phyloP scores from a whole-genome alignment of 164 flowering plant genomes.

The Protea cynaroides region DNA sequence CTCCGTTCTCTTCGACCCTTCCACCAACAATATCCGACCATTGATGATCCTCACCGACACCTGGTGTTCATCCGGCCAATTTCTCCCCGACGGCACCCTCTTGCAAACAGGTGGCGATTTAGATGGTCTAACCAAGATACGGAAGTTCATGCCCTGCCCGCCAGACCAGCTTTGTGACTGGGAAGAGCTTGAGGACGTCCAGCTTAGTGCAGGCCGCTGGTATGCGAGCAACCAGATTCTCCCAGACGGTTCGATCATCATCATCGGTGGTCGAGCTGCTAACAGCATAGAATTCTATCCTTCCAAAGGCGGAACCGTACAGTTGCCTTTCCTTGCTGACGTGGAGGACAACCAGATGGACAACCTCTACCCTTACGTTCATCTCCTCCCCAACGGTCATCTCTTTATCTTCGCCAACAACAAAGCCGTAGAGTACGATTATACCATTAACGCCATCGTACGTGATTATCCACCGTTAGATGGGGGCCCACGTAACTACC shows the following conservation, averaged over 20 bases:
- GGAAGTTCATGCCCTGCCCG: conserved; percentile 43
- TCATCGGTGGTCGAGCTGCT: conserved; percentile 34
- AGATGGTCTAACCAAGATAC: conserved; percentile 53
- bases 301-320: conserved; percentile 30
- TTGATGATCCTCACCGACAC: conserved; percentile 78
- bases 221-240: conserved; percentile 46
- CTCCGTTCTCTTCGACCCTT: conserved; percentile 57
- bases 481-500: conserved; percentile 84
- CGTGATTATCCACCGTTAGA: conserved; percentile 48
- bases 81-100: conserved; percentile 81
- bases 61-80: conserved; percentile 96
- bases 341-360: conserved; percentile 64
- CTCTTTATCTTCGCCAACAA: conserved; percentile 82
- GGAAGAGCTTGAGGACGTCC: conserved; percentile 28
- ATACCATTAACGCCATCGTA: conserved; percentile 21
- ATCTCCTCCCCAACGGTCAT: conserved; percentile 69
- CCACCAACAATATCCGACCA: conserved; percentile 58
- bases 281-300: conserved; percentile 61
- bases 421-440: conserved; percentile 53
- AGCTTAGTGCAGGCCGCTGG: conserved; percentile 30
- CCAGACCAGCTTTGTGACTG: conserved; percentile 34
- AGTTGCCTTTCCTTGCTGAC: conserved; percentile 53
- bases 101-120: conserved; percentile 81
- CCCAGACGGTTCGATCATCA: conserved; percentile 40
- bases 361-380: conserved; percentile 83